Percentiles rank a stretch among this genome's conserved stretches.
Conservation (phyloP, 1,139 yeast genomes). For the Debaryomycetaceae sp. region DNA sequence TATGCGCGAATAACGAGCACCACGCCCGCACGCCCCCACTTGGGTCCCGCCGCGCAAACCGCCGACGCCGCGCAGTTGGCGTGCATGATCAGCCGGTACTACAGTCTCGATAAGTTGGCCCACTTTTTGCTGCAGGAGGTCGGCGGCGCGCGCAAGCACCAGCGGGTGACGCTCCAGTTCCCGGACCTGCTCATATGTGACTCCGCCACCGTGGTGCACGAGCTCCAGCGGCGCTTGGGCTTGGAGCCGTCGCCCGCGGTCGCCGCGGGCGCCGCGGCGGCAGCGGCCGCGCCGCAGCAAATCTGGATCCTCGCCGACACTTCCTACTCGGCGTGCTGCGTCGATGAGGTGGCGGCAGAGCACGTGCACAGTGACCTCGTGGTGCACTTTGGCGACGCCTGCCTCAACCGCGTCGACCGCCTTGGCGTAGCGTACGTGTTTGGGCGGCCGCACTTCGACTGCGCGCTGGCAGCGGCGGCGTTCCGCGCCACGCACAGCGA, state of each 20-base stretch:
- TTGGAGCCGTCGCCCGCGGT: constrained; percentile 2
- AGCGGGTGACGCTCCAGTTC: constrained; percentile 75
- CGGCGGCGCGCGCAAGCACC: constrained; percentile 25
- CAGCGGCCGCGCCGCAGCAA: constrained; percentile 17
- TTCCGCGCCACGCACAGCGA: constrained; percentile 30
- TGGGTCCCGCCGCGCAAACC: constrained; percentile 22
- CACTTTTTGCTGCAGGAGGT: constrained; percentile 27
- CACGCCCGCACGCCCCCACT: constrained; percentile 19
- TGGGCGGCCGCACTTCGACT: constrained; percentile 58
- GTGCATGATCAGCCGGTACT: constrained; percentile 40
- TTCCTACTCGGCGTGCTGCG: constrained; percentile 91
- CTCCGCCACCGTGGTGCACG: constrained; percentile 63
- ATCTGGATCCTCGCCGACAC: constrained; percentile 89
- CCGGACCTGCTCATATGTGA: constrained; percentile 81
- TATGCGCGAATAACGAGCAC: constrained; percentile 15
- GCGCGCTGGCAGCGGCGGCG: constrained; percentile 22
- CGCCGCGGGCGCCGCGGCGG: not conserved
- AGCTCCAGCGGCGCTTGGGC: constrained; percentile 32
- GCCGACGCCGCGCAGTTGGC: constrained; percentile 23
- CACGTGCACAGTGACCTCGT: constrained; percentile 85
- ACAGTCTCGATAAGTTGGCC: constrained; percentile 45
- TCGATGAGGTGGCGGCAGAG: constrained; percentile 95
- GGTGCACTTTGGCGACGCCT: constrained; percentile 93
- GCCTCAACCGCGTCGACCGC: constrained; percentile 72
- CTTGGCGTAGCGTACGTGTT: constrained; percentile 74